Evolutionary conservation across 2,329 filamentous ascomycete species (phyloP).

Genomic region (Ascochyta pisi): DNA sequence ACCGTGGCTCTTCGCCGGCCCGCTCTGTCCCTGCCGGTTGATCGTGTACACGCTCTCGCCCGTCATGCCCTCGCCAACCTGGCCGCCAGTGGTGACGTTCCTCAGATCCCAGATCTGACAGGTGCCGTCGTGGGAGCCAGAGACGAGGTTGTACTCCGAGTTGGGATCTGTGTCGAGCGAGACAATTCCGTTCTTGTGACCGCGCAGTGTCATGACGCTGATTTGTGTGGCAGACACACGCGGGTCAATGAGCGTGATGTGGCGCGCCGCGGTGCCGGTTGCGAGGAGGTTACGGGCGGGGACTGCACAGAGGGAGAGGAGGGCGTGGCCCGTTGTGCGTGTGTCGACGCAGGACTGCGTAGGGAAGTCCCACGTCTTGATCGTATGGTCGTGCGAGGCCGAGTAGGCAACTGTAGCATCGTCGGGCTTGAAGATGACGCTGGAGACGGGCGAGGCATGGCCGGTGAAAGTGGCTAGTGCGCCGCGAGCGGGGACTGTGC

Average conservation of each 20-base stretch:
- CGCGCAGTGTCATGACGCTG: constrained; percentile 87
- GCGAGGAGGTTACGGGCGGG: constrained; percentile 68
- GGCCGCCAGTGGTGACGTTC: constrained; percentile 66
- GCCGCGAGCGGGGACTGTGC: constrained; percentile 74
- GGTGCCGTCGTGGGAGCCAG: constrained; percentile 89
- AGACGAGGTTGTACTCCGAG: constrained; percentile 83
- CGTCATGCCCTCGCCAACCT: constrained; percentile 57
- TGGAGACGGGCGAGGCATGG: constrained; percentile 77
- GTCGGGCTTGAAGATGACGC: constrained; percentile 81
- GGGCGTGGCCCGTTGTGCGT: constrained; percentile 80
- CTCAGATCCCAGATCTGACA: constrained; percentile 94
- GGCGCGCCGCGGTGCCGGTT: constrained; percentile 81
- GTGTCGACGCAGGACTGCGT: constrained; percentile 81
- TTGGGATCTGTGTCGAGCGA: constrained; percentile 66
- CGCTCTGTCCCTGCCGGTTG: constrained; percentile 71
- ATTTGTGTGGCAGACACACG: constrained; percentile 77
- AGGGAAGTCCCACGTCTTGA: constrained; percentile 89
- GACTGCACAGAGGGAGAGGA: constrained; percentile 80
- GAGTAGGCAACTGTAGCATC: constrained; percentile 92
- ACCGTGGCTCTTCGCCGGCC: constrained; percentile 66
- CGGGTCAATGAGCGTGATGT: constrained; percentile 93
- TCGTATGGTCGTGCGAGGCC: constrained; percentile 85
- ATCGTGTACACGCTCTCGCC: constrained; percentile 81
- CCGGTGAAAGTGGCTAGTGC: constrained; percentile 75
- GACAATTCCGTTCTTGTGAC: constrained; percentile 78